Evolutionary conservation across 1,284 basidiomycete genomes (phyloP).

Genomic region (Apiotrichum gracile): DNA sequence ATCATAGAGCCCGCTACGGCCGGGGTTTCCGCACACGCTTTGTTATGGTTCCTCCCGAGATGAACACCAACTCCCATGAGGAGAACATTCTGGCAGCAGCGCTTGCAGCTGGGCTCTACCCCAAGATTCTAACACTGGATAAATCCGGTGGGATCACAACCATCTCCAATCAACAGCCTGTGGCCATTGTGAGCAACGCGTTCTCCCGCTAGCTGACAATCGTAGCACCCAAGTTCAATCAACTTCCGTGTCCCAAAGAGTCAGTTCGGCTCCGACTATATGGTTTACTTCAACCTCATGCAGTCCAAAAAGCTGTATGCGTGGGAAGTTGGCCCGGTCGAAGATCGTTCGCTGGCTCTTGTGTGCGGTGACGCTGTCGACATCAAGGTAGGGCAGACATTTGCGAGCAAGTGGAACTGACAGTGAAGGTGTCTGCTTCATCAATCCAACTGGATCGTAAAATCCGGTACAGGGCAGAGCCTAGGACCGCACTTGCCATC

Average conservation of each 20-base stretch:
- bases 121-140: constrained; percentile 78
- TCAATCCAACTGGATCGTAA: constrained; percentile 78
- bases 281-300: constrained; percentile 85
- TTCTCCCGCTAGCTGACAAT: not conserved
- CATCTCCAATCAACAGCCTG: constrained; percentile 77
- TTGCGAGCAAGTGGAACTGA: not conserved
- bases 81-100: constrained; percentile 70
- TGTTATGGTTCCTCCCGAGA: constrained; percentile 64
- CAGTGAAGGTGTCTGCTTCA: constrained; percentile 62
- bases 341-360: constrained; percentile 74
- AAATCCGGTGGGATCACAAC: constrained; percentile 61
- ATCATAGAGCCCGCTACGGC: constrained; percentile 64
- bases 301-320: constrained; percentile 63
- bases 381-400: constrained; percentile 59
- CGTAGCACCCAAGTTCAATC: constrained; percentile 85
- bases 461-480: constrained; percentile 64
- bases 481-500: constrained; percentile 72
- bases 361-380: constrained; percentile 83
- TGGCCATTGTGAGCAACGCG: constrained; percentile 41
- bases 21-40: constrained; percentile 66
- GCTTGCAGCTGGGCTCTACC: constrained; percentile 81
- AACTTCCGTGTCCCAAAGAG: constrained; percentile 65
- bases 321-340: constrained; percentile 91
- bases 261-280: constrained; percentile 68
- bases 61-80: constrained; percentile 63